These are phyloP conservation scores for Penicillium malachiteum DNA, from an alignment of 495 filamentous ascomycete species.

Conservation along the genomic window DNA sequence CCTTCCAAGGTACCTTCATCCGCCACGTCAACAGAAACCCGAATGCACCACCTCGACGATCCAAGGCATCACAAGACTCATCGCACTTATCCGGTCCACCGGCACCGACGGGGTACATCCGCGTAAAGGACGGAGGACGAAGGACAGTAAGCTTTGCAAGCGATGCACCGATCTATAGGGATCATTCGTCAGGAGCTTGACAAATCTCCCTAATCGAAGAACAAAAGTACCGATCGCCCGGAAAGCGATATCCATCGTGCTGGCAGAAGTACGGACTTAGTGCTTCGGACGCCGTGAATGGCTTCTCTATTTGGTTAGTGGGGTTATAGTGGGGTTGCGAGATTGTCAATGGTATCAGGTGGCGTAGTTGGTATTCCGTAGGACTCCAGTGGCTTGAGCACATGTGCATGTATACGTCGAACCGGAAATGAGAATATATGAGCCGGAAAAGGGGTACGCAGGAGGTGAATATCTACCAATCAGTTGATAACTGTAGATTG, in stretches of 20 bases:
- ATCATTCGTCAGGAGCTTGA: background rate
- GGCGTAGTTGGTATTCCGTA: too few species aligned
- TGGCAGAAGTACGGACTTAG: background rate
- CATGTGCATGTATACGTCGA: background rate
- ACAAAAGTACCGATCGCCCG: slow-evolving; percentile 5
- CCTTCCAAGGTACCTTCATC: background rate
- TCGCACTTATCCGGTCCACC: background rate
- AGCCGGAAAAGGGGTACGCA: background rate
- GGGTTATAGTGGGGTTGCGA: background rate
- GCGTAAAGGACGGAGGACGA: too few species aligned
- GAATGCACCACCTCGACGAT: background rate
- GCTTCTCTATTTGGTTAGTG: background rate
- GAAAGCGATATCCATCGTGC: background rate
- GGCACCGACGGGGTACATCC: too few species aligned
- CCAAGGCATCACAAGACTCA: background rate
- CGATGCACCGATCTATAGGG: background rate
- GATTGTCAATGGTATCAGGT: too few species aligned
- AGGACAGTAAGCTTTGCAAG: background rate
- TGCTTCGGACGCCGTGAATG: background rate
- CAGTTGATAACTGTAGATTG: background rate
- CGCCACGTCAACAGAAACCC: background rate
- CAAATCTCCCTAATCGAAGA: background rate
- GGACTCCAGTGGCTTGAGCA: too few species aligned
- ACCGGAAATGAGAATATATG: background rate
- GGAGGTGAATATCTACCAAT: slow-evolving; percentile 1